Evolutionary conservation across 2,329 filamentous ascomycete genomes (phyloP), one percentile per base, ranked within the genome.

Genomic region (Cercospora brassicicola): DNA sequence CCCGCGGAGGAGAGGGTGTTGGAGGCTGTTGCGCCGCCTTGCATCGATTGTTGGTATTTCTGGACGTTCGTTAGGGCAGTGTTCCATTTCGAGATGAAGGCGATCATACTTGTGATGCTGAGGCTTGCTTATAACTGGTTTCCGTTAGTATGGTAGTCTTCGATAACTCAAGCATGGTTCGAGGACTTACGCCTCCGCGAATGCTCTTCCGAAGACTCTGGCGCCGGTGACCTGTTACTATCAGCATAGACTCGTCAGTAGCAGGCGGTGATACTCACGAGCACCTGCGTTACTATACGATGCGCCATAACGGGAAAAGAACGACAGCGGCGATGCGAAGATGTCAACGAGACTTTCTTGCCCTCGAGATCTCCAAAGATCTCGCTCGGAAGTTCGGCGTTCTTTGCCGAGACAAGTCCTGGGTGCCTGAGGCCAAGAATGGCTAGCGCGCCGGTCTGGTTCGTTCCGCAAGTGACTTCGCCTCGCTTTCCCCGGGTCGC

Each of bases 241-340:
- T 72, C 36, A 72, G 65, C 30, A 30, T 18, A 13, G 9, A 11
- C 30, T 48, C 39, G 9, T 48, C 6, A 10, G n/a, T n/a, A 3
- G 8, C 8, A 13, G 7, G 7, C 3, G n/a, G 8, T 28, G 15
- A 11, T 51, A 72, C 70, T 60, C 55, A 72, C 70, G 82, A 97
- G 89, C 82, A 97, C 93, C 83, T 96, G 92, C 71, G 92, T 92
- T 84, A 99, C 90, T 82, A 97, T 91, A 77, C 93, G 92, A 85
- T 98, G 93, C 80, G 94, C 94, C 94, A 73, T 74, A 45, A 10
- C 62, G 66, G 51, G 39, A 63, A 45, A 53, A 33, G 55, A 62
- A 65, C 26, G 66, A 63, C 56, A 64, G 53, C 30, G 62, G 30
- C 55, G 53, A 57, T 26, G 57, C 56, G 57, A 68, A 64, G 61